A percentile compares a stretch with the other conserved stretches of the same genome.
phyloP scores from a whole-genome alignment of 2,329 filamentous ascomycete genomes.

The Allantophomopsis lycopodina region DNA sequence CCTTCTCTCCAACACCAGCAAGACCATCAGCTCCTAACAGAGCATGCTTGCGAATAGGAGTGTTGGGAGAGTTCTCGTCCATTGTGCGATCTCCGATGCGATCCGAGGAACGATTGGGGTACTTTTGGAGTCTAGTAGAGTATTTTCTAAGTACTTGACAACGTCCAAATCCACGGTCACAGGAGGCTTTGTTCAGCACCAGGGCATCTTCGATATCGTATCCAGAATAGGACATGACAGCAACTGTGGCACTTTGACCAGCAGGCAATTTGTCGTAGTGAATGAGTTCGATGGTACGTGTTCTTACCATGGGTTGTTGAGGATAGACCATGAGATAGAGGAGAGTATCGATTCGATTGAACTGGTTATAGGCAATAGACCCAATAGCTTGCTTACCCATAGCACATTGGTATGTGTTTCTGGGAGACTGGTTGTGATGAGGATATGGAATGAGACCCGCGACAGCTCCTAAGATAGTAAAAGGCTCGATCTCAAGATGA shows the following conservation, averaged over 20 bases:
- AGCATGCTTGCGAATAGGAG: constrained; percentile 52
- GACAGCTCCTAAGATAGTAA: constrained; percentile 89
- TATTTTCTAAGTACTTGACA: constrained; percentile 98
- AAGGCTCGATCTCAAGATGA: constrained; percentile 95
- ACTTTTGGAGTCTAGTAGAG: constrained; percentile 72
- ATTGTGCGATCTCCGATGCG: constrained; percentile 46
- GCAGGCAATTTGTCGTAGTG: constrained; percentile 96
- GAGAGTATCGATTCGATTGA: constrained; percentile 89
- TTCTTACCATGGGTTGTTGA: constrained; percentile 94
- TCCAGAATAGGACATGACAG: constrained; percentile 98
- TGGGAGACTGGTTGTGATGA: constrained; percentile 95
- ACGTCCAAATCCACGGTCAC: constrained; percentile 87
- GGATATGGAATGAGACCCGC: constrained; percentile 95
- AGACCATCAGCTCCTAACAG: constrained; percentile 77
- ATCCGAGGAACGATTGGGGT: constrained; percentile 64
- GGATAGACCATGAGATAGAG: constrained; percentile 96
- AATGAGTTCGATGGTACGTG: constrained; percentile 88
- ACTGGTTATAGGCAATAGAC: constrained; percentile 95
- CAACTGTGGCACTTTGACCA: constrained; percentile 92
- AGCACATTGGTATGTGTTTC: constrained; percentile 98
- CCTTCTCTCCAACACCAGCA: constrained; percentile 69
- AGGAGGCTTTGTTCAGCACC: constrained; percentile 90
- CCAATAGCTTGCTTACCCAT: constrained; percentile 99
- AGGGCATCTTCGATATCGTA: constrained; percentile 99
- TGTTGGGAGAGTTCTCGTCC: constrained; percentile 38